These are phyloP conservation scores for Brassica nigra DNA, from an alignment of 345 rosid genomes.

Conservation along the genomic window DNA sequence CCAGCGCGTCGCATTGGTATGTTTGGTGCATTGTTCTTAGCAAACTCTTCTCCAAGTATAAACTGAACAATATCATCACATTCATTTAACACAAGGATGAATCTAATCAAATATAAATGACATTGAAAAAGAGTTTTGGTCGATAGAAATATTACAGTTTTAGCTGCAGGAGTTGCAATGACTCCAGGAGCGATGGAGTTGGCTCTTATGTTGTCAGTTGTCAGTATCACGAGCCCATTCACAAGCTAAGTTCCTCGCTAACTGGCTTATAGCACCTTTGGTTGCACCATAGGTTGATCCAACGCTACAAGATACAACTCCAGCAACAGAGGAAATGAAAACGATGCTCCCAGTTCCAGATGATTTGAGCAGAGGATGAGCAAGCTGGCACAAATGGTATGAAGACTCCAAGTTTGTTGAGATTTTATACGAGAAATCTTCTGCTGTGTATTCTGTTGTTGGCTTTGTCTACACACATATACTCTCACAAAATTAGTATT, in stretches of 20 bases:
- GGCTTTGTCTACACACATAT: conserved; percentile 51
- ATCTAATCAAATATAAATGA: not conserved
- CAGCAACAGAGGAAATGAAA: conserved; percentile 67
- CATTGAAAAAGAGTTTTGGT: not conserved
- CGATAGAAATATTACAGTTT: not conserved
- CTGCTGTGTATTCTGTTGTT: conserved; percentile 51
- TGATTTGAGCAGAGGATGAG: conserved; percentile 63
- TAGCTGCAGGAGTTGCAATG: conserved; percentile 28
- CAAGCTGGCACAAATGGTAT: conserved; percentile 68
- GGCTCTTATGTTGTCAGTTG: conserved; percentile 11
- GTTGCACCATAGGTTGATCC: conserved; percentile 46
- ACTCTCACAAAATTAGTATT: not conserved
- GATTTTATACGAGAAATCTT: conserved; percentile 59
- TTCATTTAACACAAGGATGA: not conserved
- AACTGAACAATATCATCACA: conserved; percentile 4
- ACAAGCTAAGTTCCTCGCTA: conserved; percentile 24
- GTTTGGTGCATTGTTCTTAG: not conserved
- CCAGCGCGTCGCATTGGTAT: conserved; percentile 60
- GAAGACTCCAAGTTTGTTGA: conserved; percentile 68
- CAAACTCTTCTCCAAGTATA: conserved; percentile 18
- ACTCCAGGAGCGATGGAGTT: conserved; percentile 26
- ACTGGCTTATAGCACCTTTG: conserved; percentile 27
- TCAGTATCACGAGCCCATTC: conserved; percentile 8
- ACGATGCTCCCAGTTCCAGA: conserved; percentile 67
- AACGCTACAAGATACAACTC: conserved; percentile 29